Evolutionary conservation across 306 rosid species (phyloP), one percentile per base, ranked within the genome.

Genomic region (Sesbania bispinosa): DNA sequence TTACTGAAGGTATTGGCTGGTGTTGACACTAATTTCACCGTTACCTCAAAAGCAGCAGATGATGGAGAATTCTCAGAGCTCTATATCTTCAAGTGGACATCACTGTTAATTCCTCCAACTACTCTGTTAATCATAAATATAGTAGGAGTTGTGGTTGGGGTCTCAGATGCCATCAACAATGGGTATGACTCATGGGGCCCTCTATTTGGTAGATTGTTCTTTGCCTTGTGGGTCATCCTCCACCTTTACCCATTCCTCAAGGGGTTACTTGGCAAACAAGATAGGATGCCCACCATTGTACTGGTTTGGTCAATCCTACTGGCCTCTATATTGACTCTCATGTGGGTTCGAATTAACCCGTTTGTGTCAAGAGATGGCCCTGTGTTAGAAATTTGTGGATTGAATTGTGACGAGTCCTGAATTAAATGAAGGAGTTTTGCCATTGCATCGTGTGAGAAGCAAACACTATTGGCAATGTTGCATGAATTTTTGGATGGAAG

Each of bases 141-240:
- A 1, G 87, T 88, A 6, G 94, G 94, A 14, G 88, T 88, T 15
- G 69, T 90, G 14, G 94, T 90, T 52, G 96, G 96, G 18, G 6
- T 90, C 65, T 84, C 94, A 20, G 87, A 90, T 14, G 89, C 96
- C 73, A 87, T 90, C 86, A 90, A 90, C 61, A 90, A 85, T 19
- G 96, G 96, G 23, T 87, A 90, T 4, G 92, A 90, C 6, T 82
- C 96, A 2, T 88, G 94, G 96, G 96, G 94, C n/a, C 94, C 92
- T 9, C 88, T 90, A 47, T 90, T 90, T 9, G 94, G 94, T 13
- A 85, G 96, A 83, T 80, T 88, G 27, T 88, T 90, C 74, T 90
- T 90, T 5, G 87, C 92, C 55, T 73, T 86, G 21, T 90, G 91
- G 93, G 93, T 90, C 62, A 88, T 88, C 58, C 5, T 88, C 67